Base-by-base conservation (phyloP, 139 green algal species). In the Diplosphaera chodatii region DNA sequence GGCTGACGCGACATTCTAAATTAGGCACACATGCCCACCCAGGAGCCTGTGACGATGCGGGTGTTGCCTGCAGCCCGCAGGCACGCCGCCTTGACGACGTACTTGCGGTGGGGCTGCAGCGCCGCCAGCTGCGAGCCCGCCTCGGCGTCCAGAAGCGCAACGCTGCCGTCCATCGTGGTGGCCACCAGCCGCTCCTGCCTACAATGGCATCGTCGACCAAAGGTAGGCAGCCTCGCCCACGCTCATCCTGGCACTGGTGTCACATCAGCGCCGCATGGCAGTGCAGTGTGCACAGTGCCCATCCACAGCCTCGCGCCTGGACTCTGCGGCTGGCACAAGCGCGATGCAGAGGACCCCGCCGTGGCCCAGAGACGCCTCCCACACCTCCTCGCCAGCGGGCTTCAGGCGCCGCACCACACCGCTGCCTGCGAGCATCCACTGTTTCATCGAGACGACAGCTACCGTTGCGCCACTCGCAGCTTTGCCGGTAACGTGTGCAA, bases 151-250 rank as follows among this genome's bases (percentile, higher is more conserved):
- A 87, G 63, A n/a, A 90, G 4, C 16, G 63, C 63, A 0, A 90
- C 75, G 29, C 59, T 73, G 63, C 84, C 84, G 48, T 87, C 84
- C 84, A 90, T 90, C 66, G 66, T 75, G 23, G 80, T 80, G 0
- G 73, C 79, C 1, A 80, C 59, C 59, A 87, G 40, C 25, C 71
- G 40, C 27, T 68, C 29, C 3, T 25, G 16, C 48, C 48, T 48
- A 13, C 37, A 48, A 13, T 13, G 13, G 48, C 48, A 59, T 25
- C 13, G 3, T 27, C 18, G 48, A 25, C 25, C 3, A 18, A n/a
- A 25, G 48, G 4, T 59, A 4, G 13, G 8, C 13, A 59, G 25
- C 48, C 8, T 10, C 48, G 3, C 6, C 37, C 8, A 48, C 37
- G 8, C 37, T 48, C 37, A 48, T 48, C n/a, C n/a, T 48, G 37